These are phyloP conservation scores for Termitomyces titanicus DNA, from an alignment of 768 basidiomycete genomes.

Conservation along the genomic window DNA sequence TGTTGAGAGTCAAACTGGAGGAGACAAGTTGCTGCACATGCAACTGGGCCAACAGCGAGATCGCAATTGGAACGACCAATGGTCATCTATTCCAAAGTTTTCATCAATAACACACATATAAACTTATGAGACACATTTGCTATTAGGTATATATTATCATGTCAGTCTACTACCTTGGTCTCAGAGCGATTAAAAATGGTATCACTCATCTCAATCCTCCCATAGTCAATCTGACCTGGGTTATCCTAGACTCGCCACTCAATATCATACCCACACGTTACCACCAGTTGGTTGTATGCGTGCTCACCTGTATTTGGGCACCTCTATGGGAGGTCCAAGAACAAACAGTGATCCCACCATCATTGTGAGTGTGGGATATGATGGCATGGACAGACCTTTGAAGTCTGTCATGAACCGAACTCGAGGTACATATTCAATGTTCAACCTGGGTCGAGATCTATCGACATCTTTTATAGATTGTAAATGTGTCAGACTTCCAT, in stretches of 20 bases:
- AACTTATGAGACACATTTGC: slow-evolving; percentile 63
- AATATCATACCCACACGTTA: slow-evolving; percentile 67
- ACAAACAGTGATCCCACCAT: slow-evolving; percentile 62
- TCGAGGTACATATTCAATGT: slow-evolving; percentile 44
- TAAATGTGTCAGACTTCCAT: slow-evolving; percentile 80
- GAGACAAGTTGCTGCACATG: slow-evolving; percentile 76
- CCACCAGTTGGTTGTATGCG: slow-evolving; percentile 80
- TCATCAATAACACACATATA: slow-evolving; percentile 36
- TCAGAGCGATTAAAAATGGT: slow-evolving; percentile 35
- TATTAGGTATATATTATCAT: slow-evolving; percentile 49
- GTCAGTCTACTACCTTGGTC: slow-evolving; percentile 52
- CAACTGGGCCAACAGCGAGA: slow-evolving; percentile 88
- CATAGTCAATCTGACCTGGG: not conserved
- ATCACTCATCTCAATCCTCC: slow-evolving; percentile 2
- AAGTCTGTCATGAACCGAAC: slow-evolving; percentile 71
- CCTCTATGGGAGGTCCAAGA: slow-evolving; percentile 40
- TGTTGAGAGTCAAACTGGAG: slow-evolving; percentile 69
- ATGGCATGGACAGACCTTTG: slow-evolving; percentile 79
- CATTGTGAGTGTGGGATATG: slow-evolving; percentile 75
- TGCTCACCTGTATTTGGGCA: slow-evolving; percentile 68
- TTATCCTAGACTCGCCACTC: slow-evolving; percentile 20
- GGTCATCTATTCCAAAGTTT: slow-evolving; percentile 43
- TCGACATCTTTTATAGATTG: slow-evolving; percentile 39
- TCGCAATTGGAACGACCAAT: slow-evolving; percentile 83
- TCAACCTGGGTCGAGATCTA: not conserved